Evolutionary conservation across 2,329 filamentous ascomycete species (phyloP).

Genomic region (Lecanoromycetidae sp.): DNA sequence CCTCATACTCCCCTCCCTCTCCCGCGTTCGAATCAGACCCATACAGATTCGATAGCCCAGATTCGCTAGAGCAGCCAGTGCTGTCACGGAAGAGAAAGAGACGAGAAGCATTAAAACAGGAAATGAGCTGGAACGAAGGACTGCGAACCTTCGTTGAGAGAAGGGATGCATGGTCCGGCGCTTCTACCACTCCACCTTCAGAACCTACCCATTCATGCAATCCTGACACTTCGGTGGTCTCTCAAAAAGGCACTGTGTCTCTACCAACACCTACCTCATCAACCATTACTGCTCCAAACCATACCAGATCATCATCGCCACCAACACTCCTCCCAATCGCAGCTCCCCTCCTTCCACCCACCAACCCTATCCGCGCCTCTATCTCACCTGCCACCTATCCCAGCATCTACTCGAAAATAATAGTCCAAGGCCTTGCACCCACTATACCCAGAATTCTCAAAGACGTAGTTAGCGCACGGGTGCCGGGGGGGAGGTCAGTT

Average conservation of each 20-base stretch:
- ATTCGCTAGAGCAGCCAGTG: constrained; percentile 29
- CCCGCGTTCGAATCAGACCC: constrained; percentile 18
- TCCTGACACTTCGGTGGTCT: too few relatives aligned
- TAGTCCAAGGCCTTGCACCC: constrained; percentile 66
- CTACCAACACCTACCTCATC: neutral
- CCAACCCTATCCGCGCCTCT: constrained; percentile 63
- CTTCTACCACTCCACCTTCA: constrained; percentile 41
- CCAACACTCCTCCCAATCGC: constrained; percentile 55
- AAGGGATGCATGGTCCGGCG: constrained; percentile 76
- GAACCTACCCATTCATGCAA: neutral
- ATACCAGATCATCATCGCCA: constrained; percentile 36
- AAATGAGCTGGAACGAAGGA: constrained; percentile 68
- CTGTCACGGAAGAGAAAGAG: constrained; percentile 44
- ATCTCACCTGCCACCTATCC: constrained; percentile 64
- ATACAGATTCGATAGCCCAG: constrained; percentile 31
- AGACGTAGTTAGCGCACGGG: constrained; percentile 68
- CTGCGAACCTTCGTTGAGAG: constrained; percentile 66
- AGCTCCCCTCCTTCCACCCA: constrained; percentile 57
- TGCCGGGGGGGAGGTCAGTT: constrained; percentile 83
- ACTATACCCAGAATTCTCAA: constrained; percentile 77
- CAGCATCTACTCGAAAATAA: constrained; percentile 80
- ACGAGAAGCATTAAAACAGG: constrained; percentile 47
- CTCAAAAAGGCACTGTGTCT: neutral
- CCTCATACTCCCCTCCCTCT: constrained; percentile 1
- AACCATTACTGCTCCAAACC: constrained; percentile 2